Evolutionary conservation across 108 stramenopile species (phyloP).

Genomic region (Stephanodiscus triporus): DNA sequence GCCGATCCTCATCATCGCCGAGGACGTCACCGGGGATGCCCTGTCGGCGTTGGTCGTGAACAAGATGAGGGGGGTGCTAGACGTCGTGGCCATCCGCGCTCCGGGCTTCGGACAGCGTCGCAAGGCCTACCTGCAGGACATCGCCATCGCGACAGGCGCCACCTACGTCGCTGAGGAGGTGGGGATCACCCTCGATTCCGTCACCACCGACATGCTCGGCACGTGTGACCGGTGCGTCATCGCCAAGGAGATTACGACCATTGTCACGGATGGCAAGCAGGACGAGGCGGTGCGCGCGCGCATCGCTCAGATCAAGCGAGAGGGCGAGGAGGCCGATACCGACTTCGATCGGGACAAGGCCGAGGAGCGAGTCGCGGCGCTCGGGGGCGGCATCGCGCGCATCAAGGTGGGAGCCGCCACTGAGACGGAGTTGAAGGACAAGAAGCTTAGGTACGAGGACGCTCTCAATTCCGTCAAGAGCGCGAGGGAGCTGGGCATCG

Average conservation of each 20-base stretch:
- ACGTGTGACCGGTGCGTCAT: conserved; percentile 92
- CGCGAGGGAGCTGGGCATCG: conserved; percentile 93
- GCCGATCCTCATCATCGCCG: conserved; percentile 93
- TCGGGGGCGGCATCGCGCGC: conserved; percentile 96
- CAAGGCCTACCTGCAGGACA: conserved; percentile 95
- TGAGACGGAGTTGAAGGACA: conserved; percentile 98
- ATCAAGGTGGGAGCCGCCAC: conserved; percentile 99
- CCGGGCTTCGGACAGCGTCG: conserved; percentile 96
- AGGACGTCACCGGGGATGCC: conserved; percentile 97
- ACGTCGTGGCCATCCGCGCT: conserved; percentile 96
- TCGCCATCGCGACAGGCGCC: conserved; percentile 97
- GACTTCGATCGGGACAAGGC: conserved; percentile 95
- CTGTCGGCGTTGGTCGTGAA: conserved; percentile 97
- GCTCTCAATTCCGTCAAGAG: conserved; percentile 93
- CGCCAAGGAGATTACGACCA: conserved; percentile 92
- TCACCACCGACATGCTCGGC: conserved; percentile 94
- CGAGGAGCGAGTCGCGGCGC: conserved; percentile 92
- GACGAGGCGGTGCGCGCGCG: conserved; percentile 86
- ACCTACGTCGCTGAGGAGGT: conserved; percentile 97
- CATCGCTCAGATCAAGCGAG: conserved; percentile 86
- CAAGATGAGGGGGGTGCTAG: conserved; percentile 97
- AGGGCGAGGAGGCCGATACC: conserved; percentile 88
- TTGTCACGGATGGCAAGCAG: conserved; percentile 94
- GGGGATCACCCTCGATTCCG: conserved; percentile 94
- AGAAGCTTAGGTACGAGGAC: conserved; percentile 98